Base-by-base conservation (phyloP, 225 moss, liverwort and hornwort genomes). In the Pleurozium schreberi region DNA sequence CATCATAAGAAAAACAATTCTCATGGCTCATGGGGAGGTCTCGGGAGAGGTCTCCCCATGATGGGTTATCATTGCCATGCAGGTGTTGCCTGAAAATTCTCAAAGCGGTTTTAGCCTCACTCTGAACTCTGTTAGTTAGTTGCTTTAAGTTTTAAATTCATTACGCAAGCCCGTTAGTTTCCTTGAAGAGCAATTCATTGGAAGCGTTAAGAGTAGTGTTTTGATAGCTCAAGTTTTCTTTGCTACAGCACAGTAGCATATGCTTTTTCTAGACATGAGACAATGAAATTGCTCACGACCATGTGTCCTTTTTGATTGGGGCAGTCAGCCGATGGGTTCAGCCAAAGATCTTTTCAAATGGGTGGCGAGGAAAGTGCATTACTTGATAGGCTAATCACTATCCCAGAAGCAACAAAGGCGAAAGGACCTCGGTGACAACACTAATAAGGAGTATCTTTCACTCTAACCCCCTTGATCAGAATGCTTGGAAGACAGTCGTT, bases 401-500 rank as follows among this genome's bases (percentile, higher is more conserved):
- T 95, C 71, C 93, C 95, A 9, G 93, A 91, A 82, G 94, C 93
- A 55, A 93, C 95, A 40, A n/a, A 95, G 95, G 88, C 93, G 92
- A 79, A 93, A 81, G 71, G 92, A 95, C 88, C 90, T 93, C 73
- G 92, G 94, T 92, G 93, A 94, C 84, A 92, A 90, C 81, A 86
- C 79, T 17, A 27, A 27, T 40, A 40, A 40, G 27, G 55, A 57
- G 79, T n/a, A 57, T n/a, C n/a, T n/a, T n/a, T n/a, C 50, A 50
- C 21, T 34, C 34, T 21, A 31, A 12, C 8, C 34, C 34, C n/a
- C 11, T 4, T 49, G 10, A 53, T 14, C 38, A 40, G n/a, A 58
- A 7, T 27, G n/a, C n/a, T 70, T 42, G 26, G 40, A 71, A 42
- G 43, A 71, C 42, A 71, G 42, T 71, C 26, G 26, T 27, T 42